Conservation (phyloP, 2,329 filamentous ascomycete genomes). For the Sporothrix variecibatus region DNA sequence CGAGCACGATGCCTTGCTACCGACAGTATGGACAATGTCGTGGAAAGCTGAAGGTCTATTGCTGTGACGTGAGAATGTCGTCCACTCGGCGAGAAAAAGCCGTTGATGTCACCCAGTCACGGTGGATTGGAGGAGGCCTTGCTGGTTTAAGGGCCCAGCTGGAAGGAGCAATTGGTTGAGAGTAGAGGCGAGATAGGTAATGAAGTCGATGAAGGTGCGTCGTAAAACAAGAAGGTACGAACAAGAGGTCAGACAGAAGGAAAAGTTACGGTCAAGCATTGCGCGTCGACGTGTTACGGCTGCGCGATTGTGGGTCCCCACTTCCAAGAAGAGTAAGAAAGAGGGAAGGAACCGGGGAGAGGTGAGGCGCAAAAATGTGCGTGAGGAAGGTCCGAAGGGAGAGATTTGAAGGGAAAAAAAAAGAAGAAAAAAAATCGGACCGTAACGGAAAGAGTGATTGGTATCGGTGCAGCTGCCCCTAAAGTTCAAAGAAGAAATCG, state of each 20-base stretch:
- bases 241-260: background rate
- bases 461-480: background rate
- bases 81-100: background rate
- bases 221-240: background rate
- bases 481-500: background rate
- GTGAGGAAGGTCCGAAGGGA: background rate
- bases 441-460: background rate
- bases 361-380: background rate
- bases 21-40: background rate
- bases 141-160: background rate
- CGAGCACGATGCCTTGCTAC: background rate
- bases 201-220: background rate
- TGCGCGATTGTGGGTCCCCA: constrained; percentile 1
- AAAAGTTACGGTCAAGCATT: background rate
- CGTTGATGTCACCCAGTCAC: background rate
- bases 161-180: background rate
- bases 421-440: background rate
- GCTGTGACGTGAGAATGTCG: background rate
- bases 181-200: background rate
- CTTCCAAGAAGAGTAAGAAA: background rate
- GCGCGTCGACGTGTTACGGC: background rate
- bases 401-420: too few relatives aligned
- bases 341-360: constrained; percentile 6
- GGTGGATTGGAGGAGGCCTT: background rate
- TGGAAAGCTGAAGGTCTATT: background rate